Percentiles rank a stretch among this genome's conserved stretches.
phyloP scores from a whole-genome alignment of 345 rosid genomes.

The Populus davidiana region DNA sequence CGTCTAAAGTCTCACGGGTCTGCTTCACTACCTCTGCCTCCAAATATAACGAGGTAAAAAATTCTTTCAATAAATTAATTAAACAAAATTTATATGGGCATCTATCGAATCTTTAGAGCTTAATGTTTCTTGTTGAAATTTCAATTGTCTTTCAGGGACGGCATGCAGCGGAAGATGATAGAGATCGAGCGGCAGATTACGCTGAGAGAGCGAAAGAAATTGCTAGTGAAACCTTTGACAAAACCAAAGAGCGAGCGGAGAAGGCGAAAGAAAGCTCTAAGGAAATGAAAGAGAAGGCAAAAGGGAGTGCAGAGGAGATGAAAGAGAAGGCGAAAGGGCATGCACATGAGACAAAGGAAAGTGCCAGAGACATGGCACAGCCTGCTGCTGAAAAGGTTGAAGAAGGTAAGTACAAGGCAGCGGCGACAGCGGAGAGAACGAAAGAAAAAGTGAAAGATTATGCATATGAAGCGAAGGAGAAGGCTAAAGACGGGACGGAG shows the following conservation, averaged over 20 bases:
- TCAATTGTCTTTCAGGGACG: conserved; percentile 16
- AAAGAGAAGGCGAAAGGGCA: conserved; percentile 27
- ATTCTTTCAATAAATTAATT: too few relatives aligned
- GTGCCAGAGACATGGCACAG: conserved; percentile 1
- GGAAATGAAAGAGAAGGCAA: conserved; percentile 14
- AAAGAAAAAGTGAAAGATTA: conserved; percentile 23
- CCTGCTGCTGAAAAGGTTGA: conserved; percentile 15
- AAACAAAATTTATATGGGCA: not conserved
- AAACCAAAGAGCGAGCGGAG: not conserved
- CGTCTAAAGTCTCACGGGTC: conserved; percentile 28
- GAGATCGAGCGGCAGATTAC: conserved; percentile 13
- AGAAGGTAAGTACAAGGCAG: conserved; percentile 10
- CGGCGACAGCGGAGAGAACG: conserved; percentile 18
- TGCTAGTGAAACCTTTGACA: conserved; percentile 1
- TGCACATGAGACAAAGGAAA: conserved; percentile 23
- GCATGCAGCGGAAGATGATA: conserved; percentile 12
- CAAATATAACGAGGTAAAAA: conserved; percentile 19
- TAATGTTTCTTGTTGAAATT: not conserved
- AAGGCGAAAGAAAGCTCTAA: not conserved
- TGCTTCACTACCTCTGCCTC: conserved; percentile 38
- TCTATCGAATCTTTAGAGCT: not conserved
- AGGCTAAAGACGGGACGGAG: conserved; percentile 15
- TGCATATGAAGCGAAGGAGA: conserved; percentile 19
- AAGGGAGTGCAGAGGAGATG: conserved; percentile 10
- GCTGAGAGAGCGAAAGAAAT: conserved; percentile 12